Base-by-base conservation (phyloP, 73 alveolate genomes). In the Durusdinium trenchii region DNA sequence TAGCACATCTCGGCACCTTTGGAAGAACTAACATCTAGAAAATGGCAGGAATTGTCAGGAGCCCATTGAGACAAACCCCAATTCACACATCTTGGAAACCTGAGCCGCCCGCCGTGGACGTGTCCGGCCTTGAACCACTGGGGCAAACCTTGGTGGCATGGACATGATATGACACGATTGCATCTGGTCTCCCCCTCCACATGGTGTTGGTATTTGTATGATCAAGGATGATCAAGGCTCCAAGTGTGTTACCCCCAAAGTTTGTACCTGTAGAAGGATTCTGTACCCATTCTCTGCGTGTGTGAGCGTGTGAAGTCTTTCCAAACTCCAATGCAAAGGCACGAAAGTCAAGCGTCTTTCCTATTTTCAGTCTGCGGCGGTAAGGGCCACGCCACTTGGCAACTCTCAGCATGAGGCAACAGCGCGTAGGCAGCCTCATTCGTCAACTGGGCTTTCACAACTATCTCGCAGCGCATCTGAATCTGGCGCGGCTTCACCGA, bases 101-200 rank as follows among this genome's bases (percentile, higher is more conserved):
- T n/a, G n/a, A n/a, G n/a, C n/a, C n/a, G n/a, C n/a, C n/a, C n/a
- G 20, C 86, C 16, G 42, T 76, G 86, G 86, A n/a, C 38, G 45
- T 76, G 38, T 76, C 86, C 6, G 86, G 61, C 40, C 61, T 20
- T 6, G 86, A 76, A 76, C 86, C 86, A 60, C 86, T 76, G 42
- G 86, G 86, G 45, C 86, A 76, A 38, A 76, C 86, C 86, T 76
- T 48, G 51, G 84, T 57, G n/a, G n/a, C n/a, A n/a, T n/a, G n/a
- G n/a, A n/a, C n/a, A n/a, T n/a, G n/a, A n/a, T n/a, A n/a, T n/a
- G n/a, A n/a, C n/a, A n/a, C n/a, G n/a, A n/a, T n/a, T 57, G 32
- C 69, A 57, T 57, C 23, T 12, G 69, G 12, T 57, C 69, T 23
- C 12, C 69, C 69, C 32, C 32, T 57, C 32, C 23, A 16, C 23